Percentiles rank a stretch among this genome's conserved stretches.
Conservation (phyloP, 257 asterid species). For the Mentha longifolia region DNA sequence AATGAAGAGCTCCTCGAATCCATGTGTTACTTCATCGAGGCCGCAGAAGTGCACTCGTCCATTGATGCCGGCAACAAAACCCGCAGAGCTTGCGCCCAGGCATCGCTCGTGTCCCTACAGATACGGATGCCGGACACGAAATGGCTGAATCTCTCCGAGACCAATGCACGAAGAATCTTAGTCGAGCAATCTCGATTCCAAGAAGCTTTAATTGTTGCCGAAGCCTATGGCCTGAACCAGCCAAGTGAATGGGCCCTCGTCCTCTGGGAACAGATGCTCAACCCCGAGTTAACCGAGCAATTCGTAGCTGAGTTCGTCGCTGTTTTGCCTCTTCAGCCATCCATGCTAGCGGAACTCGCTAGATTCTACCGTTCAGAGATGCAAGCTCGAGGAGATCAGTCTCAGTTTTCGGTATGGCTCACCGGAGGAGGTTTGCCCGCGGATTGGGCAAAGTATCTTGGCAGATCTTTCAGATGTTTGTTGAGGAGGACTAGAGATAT, state of each 20-base stretch:
- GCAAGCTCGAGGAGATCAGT: slow-evolving; percentile 95
- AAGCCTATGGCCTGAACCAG: slow-evolving; percentile 94
- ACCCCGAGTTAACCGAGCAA: slow-evolving; percentile 87
- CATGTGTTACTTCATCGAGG: slow-evolving; percentile 85
- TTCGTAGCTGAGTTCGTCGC: slow-evolving; percentile 94
- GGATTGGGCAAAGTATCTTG: slow-evolving; percentile 89
- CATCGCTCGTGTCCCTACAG: slow-evolving; percentile 92
- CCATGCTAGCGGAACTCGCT: slow-evolving; percentile 94
- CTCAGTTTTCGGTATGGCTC: slow-evolving; percentile 93
- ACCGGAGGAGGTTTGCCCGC: slow-evolving; percentile 93
- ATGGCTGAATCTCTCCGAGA: slow-evolving; percentile 86
- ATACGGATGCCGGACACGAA: slow-evolving; percentile 94
- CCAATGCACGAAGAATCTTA: slow-evolving; percentile 83
- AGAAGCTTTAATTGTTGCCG: slow-evolving; percentile 96
- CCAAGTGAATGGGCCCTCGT: slow-evolving; percentile 98
- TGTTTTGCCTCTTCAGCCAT: slow-evolving; percentile 88
- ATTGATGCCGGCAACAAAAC: slow-evolving; percentile 95
- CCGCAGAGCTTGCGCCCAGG: slow-evolving; percentile 86
- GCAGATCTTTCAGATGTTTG: slow-evolving; percentile 87
- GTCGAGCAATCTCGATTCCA: slow-evolving; percentile 92
- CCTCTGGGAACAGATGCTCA: slow-evolving; percentile 97
- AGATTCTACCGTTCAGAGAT: slow-evolving; percentile 87
- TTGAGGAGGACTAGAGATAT: slow-evolving; percentile 79
- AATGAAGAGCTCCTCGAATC: slow-evolving; percentile 87
- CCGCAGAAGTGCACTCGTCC: slow-evolving; percentile 94